Evolutionary conservation across 192 early-diverging fungal species (phyloP), one percentile per base, ranked within the genome.

Genomic region (Gaertneriomyces semiglobifer): DNA sequence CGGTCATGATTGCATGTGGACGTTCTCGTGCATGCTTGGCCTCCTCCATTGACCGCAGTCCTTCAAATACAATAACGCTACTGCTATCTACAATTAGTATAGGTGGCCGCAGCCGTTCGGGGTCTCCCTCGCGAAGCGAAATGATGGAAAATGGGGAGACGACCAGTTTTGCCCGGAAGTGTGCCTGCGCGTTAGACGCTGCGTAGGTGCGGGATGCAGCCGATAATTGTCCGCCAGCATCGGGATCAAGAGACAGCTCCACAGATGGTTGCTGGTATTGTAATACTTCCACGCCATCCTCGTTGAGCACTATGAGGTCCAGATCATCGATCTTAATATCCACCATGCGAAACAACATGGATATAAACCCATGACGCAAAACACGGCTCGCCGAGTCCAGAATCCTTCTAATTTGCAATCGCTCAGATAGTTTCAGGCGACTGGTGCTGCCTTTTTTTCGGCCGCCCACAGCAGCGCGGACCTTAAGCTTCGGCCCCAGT

Each of bases 291-390:
- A 40, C 45, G 4, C 69, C 69, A 16, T 43, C 46, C 6, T 38
- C 11, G 18, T 65, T 52, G 5, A 18, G 14, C n/a, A 71, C 11
- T 46, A 47, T 11, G 12, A 63, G 44, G 19, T 63, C 40, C 11
- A 71, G 41, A 20, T 38, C 56, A 38, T 63, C 62, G 12, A 71
- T 43, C 5, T 57, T 52, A 16, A 65, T 50, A 44, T 71, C 69
- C 9, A 71, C 25, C 12, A 71, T 5, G n/a, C 33, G 62, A 41
- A 58, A 57, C 25, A 64, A 9, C 14, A 65, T 42, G 40, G 38
- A 14, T 16, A 71, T 40, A 44, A 63, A 19, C 12, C 62, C 43
- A 48, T 71, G 63, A 3, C 69, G 52, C 48, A 65, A 33, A 16
- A 65, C n/a, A 18, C 43, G 43, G 8, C 43, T 41, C 41, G 59